Evolutionary conservation across 2,329 filamentous ascomycete species (phyloP).

Genomic region (Fusarium siculi): DNA sequence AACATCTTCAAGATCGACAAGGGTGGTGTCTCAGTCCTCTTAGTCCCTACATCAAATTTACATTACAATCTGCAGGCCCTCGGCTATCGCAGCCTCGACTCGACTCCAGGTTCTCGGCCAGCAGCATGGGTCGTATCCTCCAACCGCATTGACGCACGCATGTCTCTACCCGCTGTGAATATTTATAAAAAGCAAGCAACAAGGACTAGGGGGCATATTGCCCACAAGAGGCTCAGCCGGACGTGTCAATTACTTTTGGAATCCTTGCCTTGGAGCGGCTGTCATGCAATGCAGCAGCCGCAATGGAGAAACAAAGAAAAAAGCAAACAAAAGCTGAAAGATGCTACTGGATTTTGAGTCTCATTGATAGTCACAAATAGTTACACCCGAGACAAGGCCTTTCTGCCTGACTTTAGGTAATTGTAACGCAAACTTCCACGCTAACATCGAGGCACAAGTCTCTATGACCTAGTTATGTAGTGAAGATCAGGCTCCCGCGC

Average conservation of each 20-base stretch:
- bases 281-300: conserved; percentile 36
- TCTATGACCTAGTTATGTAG: neutral
- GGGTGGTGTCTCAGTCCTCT: conserved; percentile 36
- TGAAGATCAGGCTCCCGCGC: conserved; percentile 1
- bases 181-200: conserved; percentile 11
- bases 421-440: neutral
- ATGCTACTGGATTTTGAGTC: conserved; percentile 5
- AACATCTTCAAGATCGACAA: conserved; percentile 37
- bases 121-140: conserved; percentile 15
- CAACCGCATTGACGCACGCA: conserved; percentile 15
- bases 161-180: conserved; percentile 20
- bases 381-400: neutral
- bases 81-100: conserved; percentile 41
- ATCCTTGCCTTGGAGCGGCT: conserved; percentile 29
- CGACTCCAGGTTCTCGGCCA: conserved; percentile 32
- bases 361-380: neutral
- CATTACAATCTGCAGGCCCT: conserved; percentile 17
- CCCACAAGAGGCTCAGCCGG: neutral
- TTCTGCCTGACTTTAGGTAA: conserved; percentile 2
- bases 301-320: conserved; percentile 15
- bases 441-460: neutral
- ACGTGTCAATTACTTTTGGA: neutral
- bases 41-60: conserved; percentile 12
- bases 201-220: neutral
- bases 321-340: conserved; percentile 23